These are phyloP conservation scores for Diaporthe nobilis DNA, from an alignment of 2,329 filamentous ascomycete genomes.

Conservation along the genomic window DNA sequence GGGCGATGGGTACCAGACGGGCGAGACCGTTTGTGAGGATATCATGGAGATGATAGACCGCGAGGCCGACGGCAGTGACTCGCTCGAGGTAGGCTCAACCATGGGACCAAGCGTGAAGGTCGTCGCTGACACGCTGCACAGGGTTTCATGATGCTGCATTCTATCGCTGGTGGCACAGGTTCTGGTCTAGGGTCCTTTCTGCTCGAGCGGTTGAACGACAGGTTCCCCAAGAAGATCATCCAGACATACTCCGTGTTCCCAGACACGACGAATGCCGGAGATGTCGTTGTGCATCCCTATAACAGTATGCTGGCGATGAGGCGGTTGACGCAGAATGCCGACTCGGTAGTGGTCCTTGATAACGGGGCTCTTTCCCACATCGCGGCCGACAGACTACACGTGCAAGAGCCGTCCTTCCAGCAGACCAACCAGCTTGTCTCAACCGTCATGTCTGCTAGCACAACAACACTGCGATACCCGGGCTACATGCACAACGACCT, in stretches of 20 bases:
- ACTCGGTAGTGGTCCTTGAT: slow-evolving; percentile 97
- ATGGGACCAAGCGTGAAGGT: too few species aligned
- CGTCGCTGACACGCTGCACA: slow-evolving; percentile 52
- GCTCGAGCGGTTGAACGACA: slow-evolving; percentile 94
- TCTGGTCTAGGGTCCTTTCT: slow-evolving; percentile 97
- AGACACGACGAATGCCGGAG: slow-evolving; percentile 86
- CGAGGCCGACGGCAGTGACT: slow-evolving; percentile 97
- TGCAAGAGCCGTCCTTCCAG: slow-evolving; percentile 95
- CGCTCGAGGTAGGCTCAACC: slow-evolving; percentile 77
- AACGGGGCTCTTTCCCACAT: slow-evolving; percentile 95
- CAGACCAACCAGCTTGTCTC: slow-evolving; percentile 98
- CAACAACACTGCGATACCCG: slow-evolving; percentile 94
- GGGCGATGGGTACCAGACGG: slow-evolving; percentile 95
- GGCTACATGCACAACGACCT: slow-evolving; percentile 99
- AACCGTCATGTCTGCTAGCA: slow-evolving; percentile 98
- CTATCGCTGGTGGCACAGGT: slow-evolving; percentile 96
- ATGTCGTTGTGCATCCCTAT: slow-evolving; percentile 98
- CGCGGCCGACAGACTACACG: slow-evolving; percentile 92
- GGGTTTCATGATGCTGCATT: slow-evolving; percentile 99
- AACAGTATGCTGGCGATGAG: slow-evolving; percentile 96
- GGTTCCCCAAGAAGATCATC: slow-evolving; percentile 98
- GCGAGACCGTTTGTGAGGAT: slow-evolving; percentile 93
- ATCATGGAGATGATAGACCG: slow-evolving; percentile 99
- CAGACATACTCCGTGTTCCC: slow-evolving; percentile 99
- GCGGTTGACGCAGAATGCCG: slow-evolving; percentile 92